Conservation (phyloP, 116 monocot genomes). For the Phalaenopsis hybrid region DNA sequence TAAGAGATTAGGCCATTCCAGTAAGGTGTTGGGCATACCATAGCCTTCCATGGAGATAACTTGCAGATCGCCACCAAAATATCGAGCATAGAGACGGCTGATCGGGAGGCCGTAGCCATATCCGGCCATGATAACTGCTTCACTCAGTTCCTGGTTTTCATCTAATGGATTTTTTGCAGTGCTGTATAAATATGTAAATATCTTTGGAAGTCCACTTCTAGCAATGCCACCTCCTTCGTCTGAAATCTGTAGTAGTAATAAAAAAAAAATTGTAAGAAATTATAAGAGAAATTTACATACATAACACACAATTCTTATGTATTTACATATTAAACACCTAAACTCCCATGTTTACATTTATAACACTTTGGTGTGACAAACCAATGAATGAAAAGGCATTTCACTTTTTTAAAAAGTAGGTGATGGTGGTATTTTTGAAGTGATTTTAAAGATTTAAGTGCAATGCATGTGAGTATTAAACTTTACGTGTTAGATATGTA, state of each 20-base stretch:
- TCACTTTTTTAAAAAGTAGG: no score
- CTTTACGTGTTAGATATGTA: no score
- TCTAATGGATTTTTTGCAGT: conserved; percentile 73
- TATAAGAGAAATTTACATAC: neutral
- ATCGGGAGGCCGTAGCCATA: conserved; percentile 95
- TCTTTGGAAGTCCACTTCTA: conserved; percentile 89
- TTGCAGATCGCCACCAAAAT: conserved; percentile 97
- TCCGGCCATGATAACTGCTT: conserved; percentile 83
- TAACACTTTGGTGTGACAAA: no score
- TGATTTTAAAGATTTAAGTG: no score
- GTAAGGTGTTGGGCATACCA: conserved; percentile 33
- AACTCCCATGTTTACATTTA: no score
- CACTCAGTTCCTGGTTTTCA: conserved; percentile 32
- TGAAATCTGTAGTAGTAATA: conserved; percentile 48
- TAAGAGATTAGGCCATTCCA: neutral
- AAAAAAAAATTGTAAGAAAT: neutral
- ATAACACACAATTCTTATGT: no score
- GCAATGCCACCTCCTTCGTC: conserved; percentile 99
- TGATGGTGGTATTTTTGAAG: no score
- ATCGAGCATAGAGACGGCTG: conserved; percentile 95
- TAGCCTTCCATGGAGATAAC: conserved; percentile 99
- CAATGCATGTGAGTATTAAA: no score
- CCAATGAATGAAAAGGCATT: no score
- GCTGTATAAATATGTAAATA: conserved; percentile 93
- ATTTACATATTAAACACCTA: no score